These are phyloP conservation scores for Talaromyces sp. DNA, from an alignment of 2,329 filamentous ascomycete species.

Conservation along the genomic window DNA sequence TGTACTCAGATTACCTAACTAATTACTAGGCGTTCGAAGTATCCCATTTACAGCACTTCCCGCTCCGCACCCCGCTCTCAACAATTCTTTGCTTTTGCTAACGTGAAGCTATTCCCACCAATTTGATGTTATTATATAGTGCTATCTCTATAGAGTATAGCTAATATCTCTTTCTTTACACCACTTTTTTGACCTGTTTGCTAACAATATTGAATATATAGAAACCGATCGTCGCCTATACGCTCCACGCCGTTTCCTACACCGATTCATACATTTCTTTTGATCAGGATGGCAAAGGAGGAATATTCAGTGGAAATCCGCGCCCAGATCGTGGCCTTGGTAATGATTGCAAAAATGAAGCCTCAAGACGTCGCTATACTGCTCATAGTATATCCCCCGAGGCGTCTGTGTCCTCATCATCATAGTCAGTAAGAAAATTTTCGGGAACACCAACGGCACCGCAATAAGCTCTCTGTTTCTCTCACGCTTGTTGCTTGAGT, in stretches of 20 bases:
- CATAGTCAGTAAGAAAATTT: no score
- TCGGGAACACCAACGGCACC: no score
- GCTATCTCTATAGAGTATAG: neutral
- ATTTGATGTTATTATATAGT: neutral
- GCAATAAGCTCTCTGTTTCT: no score
- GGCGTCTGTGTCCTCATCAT: no score
- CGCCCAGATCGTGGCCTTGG: neutral
- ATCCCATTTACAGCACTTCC: no score
- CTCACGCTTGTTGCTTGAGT: no score
- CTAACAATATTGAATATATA: neutral
- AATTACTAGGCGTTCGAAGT: no score
- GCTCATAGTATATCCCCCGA: constrained; percentile 1
- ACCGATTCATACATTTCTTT: neutral
- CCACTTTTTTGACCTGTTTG: neutral
- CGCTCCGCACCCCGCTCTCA: no score
- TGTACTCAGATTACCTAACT: no score
- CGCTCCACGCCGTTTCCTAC: neutral
- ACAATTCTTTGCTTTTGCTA: neutral
- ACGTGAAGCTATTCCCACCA: neutral
- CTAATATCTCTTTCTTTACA: neutral
- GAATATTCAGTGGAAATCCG: constrained; percentile 1
- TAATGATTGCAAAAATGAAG: constrained; percentile 3
- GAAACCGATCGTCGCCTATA: neutral
- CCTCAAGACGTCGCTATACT: neutral
- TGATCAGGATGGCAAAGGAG: neutral